These are phyloP conservation scores for Astrocystis sublimbata DNA, from an alignment of 495 filamentous ascomycete species.

Conservation along the genomic window DNA sequence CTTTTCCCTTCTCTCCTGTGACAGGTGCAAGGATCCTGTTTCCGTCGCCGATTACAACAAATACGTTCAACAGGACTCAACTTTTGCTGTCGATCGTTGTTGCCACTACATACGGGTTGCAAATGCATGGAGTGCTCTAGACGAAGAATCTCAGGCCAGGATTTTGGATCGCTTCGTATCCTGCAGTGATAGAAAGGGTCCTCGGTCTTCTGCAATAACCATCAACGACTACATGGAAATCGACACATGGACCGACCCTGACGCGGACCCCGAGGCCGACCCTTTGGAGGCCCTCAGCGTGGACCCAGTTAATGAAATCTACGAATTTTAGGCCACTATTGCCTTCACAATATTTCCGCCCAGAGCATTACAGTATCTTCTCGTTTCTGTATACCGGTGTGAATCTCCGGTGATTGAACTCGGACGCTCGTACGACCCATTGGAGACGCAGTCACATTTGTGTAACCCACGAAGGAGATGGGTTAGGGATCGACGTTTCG, in stretches of 20 bases:
- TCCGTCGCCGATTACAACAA: conserved; percentile 30
- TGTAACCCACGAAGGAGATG: background rate
- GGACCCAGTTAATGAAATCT: conserved; percentile 17
- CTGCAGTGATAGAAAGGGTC: conserved; percentile 1
- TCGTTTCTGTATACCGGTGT: background rate
- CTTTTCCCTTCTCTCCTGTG: conserved; percentile 31
- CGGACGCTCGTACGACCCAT: background rate
- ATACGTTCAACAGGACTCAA: conserved; percentile 19
- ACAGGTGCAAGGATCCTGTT: conserved; percentile 29
- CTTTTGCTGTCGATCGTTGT: conserved; percentile 18
- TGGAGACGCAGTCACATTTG: background rate
- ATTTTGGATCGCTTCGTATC: conserved; percentile 19
- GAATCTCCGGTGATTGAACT: background rate
- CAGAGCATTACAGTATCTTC: background rate
- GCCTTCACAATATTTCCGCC: background rate
- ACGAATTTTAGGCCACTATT: background rate
- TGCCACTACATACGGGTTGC: conserved; percentile 13
- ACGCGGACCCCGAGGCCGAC: conserved; percentile 21
- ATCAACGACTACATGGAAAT: conserved; percentile 15
- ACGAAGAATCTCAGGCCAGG: conserved; percentile 11
- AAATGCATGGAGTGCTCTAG: conserved; percentile 16
- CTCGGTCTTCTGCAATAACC: conserved; percentile 10
- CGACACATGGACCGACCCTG: conserved; percentile 6
- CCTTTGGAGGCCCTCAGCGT: conserved; percentile 23
- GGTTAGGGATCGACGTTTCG: conserved; percentile 14